Conservation (phyloP, 2,329 filamentous ascomycete species). For the Beauveria bassiana region DNA sequence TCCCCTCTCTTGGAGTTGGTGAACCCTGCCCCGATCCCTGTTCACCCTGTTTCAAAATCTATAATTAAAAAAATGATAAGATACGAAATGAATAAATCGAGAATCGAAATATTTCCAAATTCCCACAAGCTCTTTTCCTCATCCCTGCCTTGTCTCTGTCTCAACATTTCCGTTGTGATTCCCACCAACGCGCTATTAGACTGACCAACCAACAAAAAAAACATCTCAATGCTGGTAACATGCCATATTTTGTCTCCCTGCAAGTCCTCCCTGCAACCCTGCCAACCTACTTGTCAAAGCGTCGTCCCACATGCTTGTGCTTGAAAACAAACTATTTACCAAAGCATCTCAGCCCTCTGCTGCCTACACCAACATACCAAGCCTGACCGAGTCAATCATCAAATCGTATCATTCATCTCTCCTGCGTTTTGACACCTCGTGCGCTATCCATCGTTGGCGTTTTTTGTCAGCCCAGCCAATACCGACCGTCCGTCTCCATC, state of each 20-base stretch:
- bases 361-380: too few relatives aligned
- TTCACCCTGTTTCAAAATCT: neutral
- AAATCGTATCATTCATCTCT: neutral
- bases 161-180: too few relatives aligned
- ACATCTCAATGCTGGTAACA: too few relatives aligned
- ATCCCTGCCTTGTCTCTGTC: neutral
- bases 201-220: too few relatives aligned
- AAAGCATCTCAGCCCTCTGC: too few relatives aligned
- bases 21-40: neutral
- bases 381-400: too few relatives aligned
- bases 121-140: too few relatives aligned
- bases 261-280: neutral
- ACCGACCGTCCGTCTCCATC: neutral
- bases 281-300: neutral
- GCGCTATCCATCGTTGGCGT: too few relatives aligned
- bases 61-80: neutral
- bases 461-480: neutral
- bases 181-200: too few relatives aligned
- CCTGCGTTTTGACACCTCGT: neutral
- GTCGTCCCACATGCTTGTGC: neutral
- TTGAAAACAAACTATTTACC: neutral
- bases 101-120: too few relatives aligned
- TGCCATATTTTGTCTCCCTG: too few relatives aligned
- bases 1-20: neutral
- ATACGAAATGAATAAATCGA: neutral